Base-by-base conservation (phyloP, 1,284 basidiomycete species). In the Marasmius oreades region DNA sequence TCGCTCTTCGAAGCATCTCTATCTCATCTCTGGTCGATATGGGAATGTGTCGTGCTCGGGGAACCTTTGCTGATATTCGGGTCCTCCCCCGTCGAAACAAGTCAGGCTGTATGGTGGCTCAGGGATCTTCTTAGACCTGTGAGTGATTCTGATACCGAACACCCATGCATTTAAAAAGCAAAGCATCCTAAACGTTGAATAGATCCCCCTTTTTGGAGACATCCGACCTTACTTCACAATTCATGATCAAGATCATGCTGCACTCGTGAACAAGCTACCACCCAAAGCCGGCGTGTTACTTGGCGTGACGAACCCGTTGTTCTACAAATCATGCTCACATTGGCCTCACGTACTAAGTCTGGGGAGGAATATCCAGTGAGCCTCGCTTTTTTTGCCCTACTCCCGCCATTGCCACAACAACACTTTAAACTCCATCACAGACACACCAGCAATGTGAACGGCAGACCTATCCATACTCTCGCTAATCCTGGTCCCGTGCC, bases 161-260 rank as follows among this genome's bases (percentile, higher is more conserved):
- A 50, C 37, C 23, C 57, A 48, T n/a, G n/a, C n/a, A n/a, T n/a
- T n/a, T n/a, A n/a, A n/a, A n/a, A n/a, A n/a, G n/a, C n/a, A n/a
- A n/a, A n/a, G n/a, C 53, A 20, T 62, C 42, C 52, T 44, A 55
- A 31, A 33, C 26, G 10, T 31, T 44, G 22, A 18, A 12, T 61
- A 93, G 88, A 86, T 98, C 26, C 93, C 93, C 0, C 79, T 92
- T 18, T 85, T 88, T 0, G 86, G 86, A 2, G 95, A 98, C 67
- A 86, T 93, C 64, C 80, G 95, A 7, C 96, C 95, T 0, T 98
- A 96, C 70, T 92, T 98, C 63, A 97, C 95, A 16, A 95, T 98
- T 59, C 95, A 98, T 68, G 96, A 98, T 65, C 83, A 82, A 39
- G 95, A 98, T 63, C 89, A 93, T 63, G 67, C 80, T 0, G 66